These are phyloP conservation scores for Globisporangium irregulare DNA, from an alignment of 352 stramenopile species.

Conservation along the genomic window DNA sequence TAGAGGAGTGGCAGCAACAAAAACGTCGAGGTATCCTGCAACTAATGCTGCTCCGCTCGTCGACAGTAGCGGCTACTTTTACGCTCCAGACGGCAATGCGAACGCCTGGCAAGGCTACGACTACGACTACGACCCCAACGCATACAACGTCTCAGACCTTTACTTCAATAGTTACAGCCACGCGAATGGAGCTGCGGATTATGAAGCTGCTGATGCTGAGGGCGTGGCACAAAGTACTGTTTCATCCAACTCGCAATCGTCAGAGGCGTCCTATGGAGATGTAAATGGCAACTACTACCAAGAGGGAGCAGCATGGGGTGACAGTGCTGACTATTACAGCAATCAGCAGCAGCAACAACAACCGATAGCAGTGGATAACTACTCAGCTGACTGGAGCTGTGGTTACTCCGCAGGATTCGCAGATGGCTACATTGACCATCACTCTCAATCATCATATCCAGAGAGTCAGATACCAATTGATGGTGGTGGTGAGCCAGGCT, in stretches of 20 bases:
- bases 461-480: not conserved
- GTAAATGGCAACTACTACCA: not conserved
- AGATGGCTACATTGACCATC: conserved; percentile 12
- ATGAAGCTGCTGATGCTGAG: not conserved
- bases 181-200: not conserved
- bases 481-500: not conserved
- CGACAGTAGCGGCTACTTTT: conserved; percentile 32
- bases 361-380: not conserved
- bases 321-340: not conserved
- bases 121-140: not conserved
- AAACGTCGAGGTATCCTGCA: not conserved
- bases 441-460: not conserved
- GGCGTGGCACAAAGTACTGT: not conserved
- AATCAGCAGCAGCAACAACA: not conserved
- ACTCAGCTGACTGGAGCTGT: not conserved
- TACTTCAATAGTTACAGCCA: conserved; percentile 4
- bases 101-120: conserved; percentile 31
- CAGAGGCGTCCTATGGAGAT: not conserved
- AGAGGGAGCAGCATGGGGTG: not conserved
- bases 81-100: conserved; percentile 28
- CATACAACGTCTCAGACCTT: not conserved
- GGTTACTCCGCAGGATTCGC: not conserved
- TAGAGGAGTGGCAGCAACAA: not conserved
- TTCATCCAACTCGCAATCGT: not conserved
- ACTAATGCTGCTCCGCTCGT: conserved; percentile 16